phyloP scores from a whole-genome alignment of 2,329 filamentous ascomycete species.

The Sarocladiaceae sp. region DNA sequence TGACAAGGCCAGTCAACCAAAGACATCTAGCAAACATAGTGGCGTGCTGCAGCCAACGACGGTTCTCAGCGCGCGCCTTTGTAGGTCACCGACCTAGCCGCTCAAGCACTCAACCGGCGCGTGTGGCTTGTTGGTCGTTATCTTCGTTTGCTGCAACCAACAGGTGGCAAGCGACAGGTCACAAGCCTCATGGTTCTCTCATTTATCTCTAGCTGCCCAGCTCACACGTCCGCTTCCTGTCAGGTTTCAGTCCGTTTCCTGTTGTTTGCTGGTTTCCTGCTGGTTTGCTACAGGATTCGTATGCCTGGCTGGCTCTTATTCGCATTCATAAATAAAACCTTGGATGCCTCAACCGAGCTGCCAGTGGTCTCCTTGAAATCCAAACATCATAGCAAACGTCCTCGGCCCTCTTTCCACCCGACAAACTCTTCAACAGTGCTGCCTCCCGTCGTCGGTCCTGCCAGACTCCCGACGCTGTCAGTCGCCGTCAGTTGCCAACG shows the following conservation, averaged over 20 bases:
- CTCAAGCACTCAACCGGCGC: too few species aligned
- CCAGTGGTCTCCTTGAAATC: too few species aligned
- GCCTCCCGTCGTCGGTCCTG: not conserved
- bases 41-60: not conserved
- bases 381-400: too few species aligned
- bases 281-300: too few species aligned
- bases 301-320: too few species aligned
- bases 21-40: not conserved
- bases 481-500: too few species aligned
- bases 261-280: too few species aligned
- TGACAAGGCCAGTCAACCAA: not conserved
- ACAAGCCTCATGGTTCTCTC: not conserved
- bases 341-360: too few species aligned
- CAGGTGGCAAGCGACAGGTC: not conserved
- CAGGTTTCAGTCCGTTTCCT: not conserved
- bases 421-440: not conserved
- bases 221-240: not conserved
- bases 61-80: not conserved
- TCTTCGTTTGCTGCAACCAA: not conserved
- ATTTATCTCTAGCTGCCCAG: not conserved
- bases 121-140: constrained; percentile 2
- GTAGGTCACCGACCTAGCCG: too few species aligned
- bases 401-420: not conserved
- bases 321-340: too few species aligned
- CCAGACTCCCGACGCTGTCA: too few species aligned